Base-by-base conservation (phyloP, 345 rosid species). In the Eucalyptus pauciflora region DNA sequence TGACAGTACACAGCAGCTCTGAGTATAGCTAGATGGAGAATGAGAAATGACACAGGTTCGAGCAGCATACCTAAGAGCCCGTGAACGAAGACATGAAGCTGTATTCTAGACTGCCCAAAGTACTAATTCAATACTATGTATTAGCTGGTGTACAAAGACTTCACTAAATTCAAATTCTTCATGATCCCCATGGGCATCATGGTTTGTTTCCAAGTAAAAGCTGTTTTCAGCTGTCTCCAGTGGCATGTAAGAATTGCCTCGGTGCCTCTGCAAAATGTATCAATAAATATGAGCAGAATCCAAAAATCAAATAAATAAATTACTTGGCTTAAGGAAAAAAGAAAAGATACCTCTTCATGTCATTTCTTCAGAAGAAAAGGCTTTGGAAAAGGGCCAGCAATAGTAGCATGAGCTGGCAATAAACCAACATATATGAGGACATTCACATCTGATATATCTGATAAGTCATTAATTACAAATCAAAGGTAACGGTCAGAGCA, bases 51-150 rank as follows among this genome's bases (percentile, higher is more conserved):
- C 37, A 17, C 51, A 20, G 33, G 54, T 29, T 24, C 27, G 17
- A 86, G 50, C 29, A 54, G 85, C 88, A 87, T 90, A 97, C 99
- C 99, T 97, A 90, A 98, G 96, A 37, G 99, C 97, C 99, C 96
- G 95, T 54, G 95, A 90, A 64, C 96, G 96, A 88, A 98, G 98
- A 91, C 96, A 96, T 4, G 99, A 98, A 88, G 99, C 99, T n/a
- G 98, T 98, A 92, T 98, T 98, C 62, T 99, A 98, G 88, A 97
- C 99, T 37, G 95, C 98, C 89, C 99, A 99, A 86, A 97, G 97
- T 79, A 97, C 99, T 93, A 97, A 98, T 91, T 97, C 99, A 51
- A 98, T 96, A 45, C 99, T 97, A 92, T 97, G 99, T 69, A 96
- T 98, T 88, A 97, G 93, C 92, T 96, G 99, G 91, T 97, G 97